These are phyloP conservation scores for Suillus hirtellus DNA, from an alignment of 768 basidiomycete species.

Conservation along the genomic window DNA sequence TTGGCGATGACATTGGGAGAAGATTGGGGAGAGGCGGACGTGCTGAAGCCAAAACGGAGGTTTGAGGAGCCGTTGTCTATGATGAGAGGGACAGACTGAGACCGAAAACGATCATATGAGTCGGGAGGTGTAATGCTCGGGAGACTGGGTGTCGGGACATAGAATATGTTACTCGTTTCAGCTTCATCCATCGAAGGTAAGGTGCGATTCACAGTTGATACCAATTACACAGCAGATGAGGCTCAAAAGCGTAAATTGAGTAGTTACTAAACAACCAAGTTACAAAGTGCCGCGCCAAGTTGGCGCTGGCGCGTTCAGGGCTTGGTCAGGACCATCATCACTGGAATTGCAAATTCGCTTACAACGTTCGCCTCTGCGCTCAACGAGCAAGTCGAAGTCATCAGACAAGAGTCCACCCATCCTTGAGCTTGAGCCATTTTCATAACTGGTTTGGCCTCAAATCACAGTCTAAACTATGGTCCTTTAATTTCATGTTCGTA, in stretches of 20 bases:
- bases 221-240: not conserved
- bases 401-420: not conserved
- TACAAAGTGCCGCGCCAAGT: not conserved
- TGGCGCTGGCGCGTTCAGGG: not conserved
- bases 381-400: too few relatives aligned
- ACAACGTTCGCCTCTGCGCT: not conserved
- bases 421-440: not conserved
- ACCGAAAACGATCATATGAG: conserved; percentile 54
- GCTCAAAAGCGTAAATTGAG: not conserved
- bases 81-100: conserved; percentile 61
- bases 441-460: not conserved
- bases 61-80: conserved; percentile 89
- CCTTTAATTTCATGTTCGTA: not conserved
- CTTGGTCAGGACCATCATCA: not conserved
- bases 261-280: not conserved
- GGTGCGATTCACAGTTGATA: not conserved
- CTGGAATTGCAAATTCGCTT: not conserved
- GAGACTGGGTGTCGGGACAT: conserved; percentile 23
- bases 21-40: conserved; percentile 52
- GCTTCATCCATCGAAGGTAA: not conserved
- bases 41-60: conserved; percentile 83
- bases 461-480: not conserved
- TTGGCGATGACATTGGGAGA: conserved; percentile 76
- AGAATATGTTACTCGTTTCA: conserved; percentile 15
- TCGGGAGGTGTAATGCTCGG: conserved; percentile 40